Conservation (phyloP, 2,329 filamentous ascomycete genomes). For the Zarea fungicola region DNA sequence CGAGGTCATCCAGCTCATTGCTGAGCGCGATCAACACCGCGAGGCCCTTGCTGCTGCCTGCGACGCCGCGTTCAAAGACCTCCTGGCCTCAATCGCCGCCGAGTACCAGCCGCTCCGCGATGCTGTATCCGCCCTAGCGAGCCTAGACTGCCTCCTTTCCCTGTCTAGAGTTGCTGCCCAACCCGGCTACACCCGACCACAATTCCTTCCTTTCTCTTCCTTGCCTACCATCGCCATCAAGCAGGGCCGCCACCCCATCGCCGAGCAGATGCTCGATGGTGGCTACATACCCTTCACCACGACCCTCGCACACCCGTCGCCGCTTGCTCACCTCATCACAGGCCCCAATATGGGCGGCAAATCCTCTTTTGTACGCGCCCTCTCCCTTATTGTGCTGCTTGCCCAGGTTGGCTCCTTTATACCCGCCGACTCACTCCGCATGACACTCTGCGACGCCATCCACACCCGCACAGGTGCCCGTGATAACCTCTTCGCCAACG, state of each 20-base stretch:
- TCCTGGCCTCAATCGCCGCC: slow-evolving; percentile 69
- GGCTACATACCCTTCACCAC: slow-evolving; percentile 90
- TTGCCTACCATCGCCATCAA: slow-evolving; percentile 59
- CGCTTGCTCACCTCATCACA: slow-evolving; percentile 79
- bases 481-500: slow-evolving; percentile 92
- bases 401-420: slow-evolving; percentile 94
- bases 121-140: slow-evolving; percentile 77
- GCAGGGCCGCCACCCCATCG: slow-evolving; percentile 85
- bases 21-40: slow-evolving; percentile 89
- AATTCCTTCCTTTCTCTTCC: slow-evolving; percentile 54
- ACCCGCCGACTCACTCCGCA: slow-evolving; percentile 65
- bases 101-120: slow-evolving; percentile 89
- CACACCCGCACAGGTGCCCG: slow-evolving; percentile 94
- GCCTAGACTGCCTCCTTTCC: slow-evolving; percentile 84
- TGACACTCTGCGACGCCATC: slow-evolving; percentile 86
- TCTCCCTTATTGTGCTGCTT: slow-evolving; percentile 88
- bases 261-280: slow-evolving; percentile 81
- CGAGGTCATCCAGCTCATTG: slow-evolving; percentile 74
- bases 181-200: slow-evolving; percentile 82
- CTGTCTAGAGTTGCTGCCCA: slow-evolving; percentile 78
- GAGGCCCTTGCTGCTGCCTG: slow-evolving; percentile 90
- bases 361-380: slow-evolving; percentile 90
- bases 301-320: slow-evolving; percentile 58
- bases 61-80: slow-evolving; percentile 69
- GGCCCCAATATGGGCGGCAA: slow-evolving; percentile 99